Conservation (phyloP, 495 filamentous ascomycete genomes). For the Monascus purpureus region DNA sequence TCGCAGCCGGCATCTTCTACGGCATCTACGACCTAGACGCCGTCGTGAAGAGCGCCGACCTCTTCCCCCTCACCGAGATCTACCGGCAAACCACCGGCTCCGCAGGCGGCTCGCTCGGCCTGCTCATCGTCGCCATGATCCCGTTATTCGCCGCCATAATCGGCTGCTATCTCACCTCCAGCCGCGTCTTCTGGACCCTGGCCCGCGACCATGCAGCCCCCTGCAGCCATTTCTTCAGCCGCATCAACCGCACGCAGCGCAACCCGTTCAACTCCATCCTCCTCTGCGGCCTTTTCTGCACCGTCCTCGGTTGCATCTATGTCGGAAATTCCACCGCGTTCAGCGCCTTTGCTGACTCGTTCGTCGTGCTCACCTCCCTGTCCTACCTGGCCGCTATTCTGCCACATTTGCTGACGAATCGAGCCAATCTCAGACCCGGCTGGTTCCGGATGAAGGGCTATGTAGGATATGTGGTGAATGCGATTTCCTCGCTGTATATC, state of each 20-base stretch:
- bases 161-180: conserved; percentile 59
- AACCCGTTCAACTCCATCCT: conserved; percentile 60
- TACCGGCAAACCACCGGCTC: conserved; percentile 66
- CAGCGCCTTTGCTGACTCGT: conserved; percentile 58
- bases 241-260: conserved; percentile 30
- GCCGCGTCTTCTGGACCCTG: conserved; percentile 79
- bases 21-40: conserved; percentile 37
- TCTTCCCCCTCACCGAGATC: conserved; percentile 64
- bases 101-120: conserved; percentile 39
- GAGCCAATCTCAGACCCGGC: conserved; percentile 49
- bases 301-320: conserved; percentile 59
- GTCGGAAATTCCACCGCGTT: conserved; percentile 63
- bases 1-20: conserved; percentile 48
- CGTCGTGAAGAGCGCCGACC: conserved; percentile 27
- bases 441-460: conserved; percentile 53
- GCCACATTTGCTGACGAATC: conserved; percentile 52
- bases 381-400: conserved; percentile 68
- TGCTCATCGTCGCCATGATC: conserved; percentile 53
- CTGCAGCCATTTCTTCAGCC: conserved; percentile 24
- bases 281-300: conserved; percentile 42
- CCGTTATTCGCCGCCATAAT: conserved; percentile 47
- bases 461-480: conserved; percentile 46
- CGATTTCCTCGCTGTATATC: conserved; percentile 48
- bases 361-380: conserved; percentile 52
- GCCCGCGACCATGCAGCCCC: conserved; percentile 53